A percentile compares a stretch with the other conserved stretches of the same genome.
Conservation (phyloP, 2,329 filamentous ascomycete species). For the Cladosporium sp. region DNA sequence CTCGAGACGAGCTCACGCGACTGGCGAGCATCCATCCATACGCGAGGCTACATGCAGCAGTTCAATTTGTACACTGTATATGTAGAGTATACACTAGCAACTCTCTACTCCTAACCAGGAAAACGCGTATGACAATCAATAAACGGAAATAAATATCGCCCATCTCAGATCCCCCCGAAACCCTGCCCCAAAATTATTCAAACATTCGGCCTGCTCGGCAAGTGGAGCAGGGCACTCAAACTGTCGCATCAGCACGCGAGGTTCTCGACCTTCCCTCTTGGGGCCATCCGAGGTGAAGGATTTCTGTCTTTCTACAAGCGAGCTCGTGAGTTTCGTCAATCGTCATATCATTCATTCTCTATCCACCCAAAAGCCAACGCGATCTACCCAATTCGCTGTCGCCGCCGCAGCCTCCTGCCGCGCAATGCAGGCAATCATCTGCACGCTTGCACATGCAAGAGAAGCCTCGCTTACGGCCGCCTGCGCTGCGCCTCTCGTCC, state of each 20-base stretch:
- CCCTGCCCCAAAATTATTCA: not conserved
- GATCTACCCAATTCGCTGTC: not conserved
- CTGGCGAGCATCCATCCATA: not conserved
- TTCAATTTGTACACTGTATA: not conserved
- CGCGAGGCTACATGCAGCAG: not conserved
- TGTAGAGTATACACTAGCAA: too few relatives aligned
- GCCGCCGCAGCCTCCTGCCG: not conserved
- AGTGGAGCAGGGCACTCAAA: conserved; percentile 3
- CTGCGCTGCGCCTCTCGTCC: not conserved
- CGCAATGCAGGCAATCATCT: not conserved
- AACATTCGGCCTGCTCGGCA: not conserved
- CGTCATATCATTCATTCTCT: not conserved
- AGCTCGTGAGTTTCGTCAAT: conserved; percentile 5
- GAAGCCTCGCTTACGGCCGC: conserved; percentile 7
- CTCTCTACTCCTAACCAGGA: not conserved
- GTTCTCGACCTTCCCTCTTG: conserved; percentile 6
- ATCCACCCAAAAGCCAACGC: not conserved
- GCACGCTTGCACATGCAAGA: conserved; percentile 5
- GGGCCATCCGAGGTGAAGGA: not conserved
- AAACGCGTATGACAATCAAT: not conserved
- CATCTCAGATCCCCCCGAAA: not conserved
- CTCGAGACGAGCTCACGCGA: conserved; percentile 2
- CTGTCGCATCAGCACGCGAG: not conserved
- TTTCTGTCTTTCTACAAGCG: not conserved
- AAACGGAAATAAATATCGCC: not conserved